These are phyloP conservation scores for Pythium graminicola DNA, from an alignment of 352 stramenopile genomes.

Conservation along the genomic window DNA sequence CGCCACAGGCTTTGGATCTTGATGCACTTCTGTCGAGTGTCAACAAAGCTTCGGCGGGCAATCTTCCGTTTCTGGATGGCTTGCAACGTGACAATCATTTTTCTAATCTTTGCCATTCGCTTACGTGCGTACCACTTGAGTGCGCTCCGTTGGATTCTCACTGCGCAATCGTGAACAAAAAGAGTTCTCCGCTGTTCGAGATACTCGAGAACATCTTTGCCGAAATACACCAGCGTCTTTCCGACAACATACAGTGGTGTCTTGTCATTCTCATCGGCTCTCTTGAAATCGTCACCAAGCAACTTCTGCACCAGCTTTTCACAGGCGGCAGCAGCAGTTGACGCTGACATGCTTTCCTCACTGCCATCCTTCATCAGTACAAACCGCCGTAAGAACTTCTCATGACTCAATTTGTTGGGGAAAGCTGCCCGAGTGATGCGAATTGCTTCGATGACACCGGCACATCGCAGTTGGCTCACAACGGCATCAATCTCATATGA, in stretches of 20 bases:
- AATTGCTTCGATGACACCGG: constrained; percentile 88
- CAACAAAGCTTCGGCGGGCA: constrained; percentile 38
- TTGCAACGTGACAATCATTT: constrained; percentile 54
- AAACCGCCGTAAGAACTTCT: constrained; percentile 81
- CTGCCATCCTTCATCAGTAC: constrained; percentile 55
- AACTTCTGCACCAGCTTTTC: constrained; percentile 47
- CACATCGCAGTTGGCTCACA: constrained; percentile 83
- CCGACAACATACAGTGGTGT: constrained; percentile 65
- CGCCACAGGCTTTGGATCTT: constrained; percentile 72
- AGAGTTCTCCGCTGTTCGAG: constrained; percentile 74
- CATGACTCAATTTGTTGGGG: constrained; percentile 92
- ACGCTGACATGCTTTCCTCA: constrained; percentile 20
- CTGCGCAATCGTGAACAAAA: constrained; percentile 63
- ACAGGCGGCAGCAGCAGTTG: constrained; percentile 57
- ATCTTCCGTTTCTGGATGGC: constrained; percentile 43
- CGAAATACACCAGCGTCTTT: constrained; percentile 92
- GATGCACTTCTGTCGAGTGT: constrained; percentile 34
- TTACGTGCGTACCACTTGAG: constrained; percentile 47
- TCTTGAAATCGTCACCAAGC: constrained; percentile 40
- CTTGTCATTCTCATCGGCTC: constrained; percentile 29
- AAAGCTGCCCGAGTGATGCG: constrained; percentile 86
- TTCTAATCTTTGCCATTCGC: constrained; percentile 41
- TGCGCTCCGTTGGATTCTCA: constrained; percentile 51
- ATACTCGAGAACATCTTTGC: constrained; percentile 88
- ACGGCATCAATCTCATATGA: constrained; percentile 84